These are phyloP conservation scores for Zea luxurians DNA, from an alignment of 176 grass and related monocot genomes.

Conservation along the genomic window DNA sequence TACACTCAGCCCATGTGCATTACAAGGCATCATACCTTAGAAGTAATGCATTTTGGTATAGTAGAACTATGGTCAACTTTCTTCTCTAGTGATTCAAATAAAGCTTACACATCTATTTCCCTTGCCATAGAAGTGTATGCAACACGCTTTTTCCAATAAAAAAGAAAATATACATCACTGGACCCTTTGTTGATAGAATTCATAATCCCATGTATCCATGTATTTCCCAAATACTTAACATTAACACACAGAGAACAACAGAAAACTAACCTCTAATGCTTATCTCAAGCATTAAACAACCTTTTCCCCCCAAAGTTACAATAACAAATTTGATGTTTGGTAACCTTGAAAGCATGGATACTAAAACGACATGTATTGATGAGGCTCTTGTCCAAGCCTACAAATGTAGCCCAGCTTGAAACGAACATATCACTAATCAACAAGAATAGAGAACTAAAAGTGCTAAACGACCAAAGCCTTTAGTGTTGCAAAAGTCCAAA, in stretches of 20 bases:
- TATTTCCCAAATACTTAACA: background rate
- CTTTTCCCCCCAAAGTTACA: constrained; percentile 72
- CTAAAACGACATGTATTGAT: constrained; percentile 61
- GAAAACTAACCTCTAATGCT: constrained; percentile 57
- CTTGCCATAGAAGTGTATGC: constrained; percentile 67
- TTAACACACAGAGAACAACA: too few relatives aligned
- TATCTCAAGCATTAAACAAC: constrained; percentile 91
- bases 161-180: background rate
- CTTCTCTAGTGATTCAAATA: constrained; percentile 65
- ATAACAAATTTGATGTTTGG: constrained; percentile 88
- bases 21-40: constrained; percentile 44
- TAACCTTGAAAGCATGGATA: constrained; percentile 75
- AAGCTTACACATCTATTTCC: constrained; percentile 58
- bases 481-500: background rate
- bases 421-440: constrained; percentile 1
- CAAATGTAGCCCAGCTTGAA: constrained; percentile 16
- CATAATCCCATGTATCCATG: constrained; percentile 14
- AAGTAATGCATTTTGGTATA: constrained; percentile 66
- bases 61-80: constrained; percentile 45
- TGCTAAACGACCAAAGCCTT: constrained; percentile 12
- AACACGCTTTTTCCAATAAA: background rate
- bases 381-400: constrained; percentile 77
- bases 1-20: background rate
- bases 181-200: background rate
- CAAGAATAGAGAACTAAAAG: background rate